These are phyloP conservation scores for Penicillium sp. DNA, from an alignment of 2,329 filamentous ascomycete species.

Conservation along the genomic window DNA sequence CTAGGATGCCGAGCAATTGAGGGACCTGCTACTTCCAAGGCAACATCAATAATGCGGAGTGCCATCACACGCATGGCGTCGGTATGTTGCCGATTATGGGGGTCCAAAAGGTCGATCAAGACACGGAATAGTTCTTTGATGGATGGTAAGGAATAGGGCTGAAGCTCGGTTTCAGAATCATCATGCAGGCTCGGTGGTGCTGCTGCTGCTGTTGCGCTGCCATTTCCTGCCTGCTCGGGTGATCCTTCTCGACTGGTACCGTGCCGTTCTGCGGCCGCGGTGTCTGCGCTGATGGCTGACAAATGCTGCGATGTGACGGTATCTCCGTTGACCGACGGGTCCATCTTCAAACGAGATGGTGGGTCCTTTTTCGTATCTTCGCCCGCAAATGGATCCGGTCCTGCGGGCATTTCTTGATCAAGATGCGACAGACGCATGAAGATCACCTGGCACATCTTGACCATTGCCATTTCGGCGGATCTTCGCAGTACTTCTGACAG, in stretches of 20 bases:
- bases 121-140: conserved; percentile 92
- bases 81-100: conserved; percentile 82
- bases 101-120: conserved; percentile 84
- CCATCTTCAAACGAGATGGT: conserved; percentile 73
- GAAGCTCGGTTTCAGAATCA: conserved; percentile 51
- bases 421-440: conserved; percentile 86
- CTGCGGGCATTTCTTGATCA: conserved; percentile 63
- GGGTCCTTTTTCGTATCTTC: conserved; percentile 46
- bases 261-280: conserved; percentile 26
- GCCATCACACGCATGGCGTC: conserved; percentile 97
- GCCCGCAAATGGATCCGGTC: conserved; percentile 57
- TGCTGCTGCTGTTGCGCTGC: conserved; percentile 22
- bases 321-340: conserved; percentile 61
- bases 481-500: conserved; percentile 82
- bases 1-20: conserved; percentile 89
- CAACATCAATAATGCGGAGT: conserved; percentile 90
- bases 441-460: conserved; percentile 97
- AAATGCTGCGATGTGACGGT: conserved; percentile 48
- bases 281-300: conserved; percentile 35
- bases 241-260: conserved; percentile 29
- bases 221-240: conserved; percentile 27
- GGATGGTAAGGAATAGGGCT: conserved; percentile 85
- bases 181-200: conserved; percentile 31
- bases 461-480: conserved; percentile 93
- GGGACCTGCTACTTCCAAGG: conserved; percentile 87